These are phyloP conservation scores for Pneumocystis wakefieldiae DNA, from an alignment of 1,139 yeast species.

Conservation along the genomic window DNA sequence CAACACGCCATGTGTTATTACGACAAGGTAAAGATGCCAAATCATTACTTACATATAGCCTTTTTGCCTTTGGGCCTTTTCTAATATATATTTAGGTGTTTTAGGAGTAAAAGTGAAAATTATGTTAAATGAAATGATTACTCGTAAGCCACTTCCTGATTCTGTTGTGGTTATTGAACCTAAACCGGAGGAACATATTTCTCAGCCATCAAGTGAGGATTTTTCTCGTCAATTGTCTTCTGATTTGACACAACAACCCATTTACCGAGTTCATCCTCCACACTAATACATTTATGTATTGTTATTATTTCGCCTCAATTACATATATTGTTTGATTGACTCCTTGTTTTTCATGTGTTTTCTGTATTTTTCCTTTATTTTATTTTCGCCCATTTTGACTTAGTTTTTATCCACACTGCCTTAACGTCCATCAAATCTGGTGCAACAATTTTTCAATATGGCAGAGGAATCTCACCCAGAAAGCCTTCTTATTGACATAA, in stretches of 20 bases:
- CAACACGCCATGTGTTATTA: conserved; percentile 98
- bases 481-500: not conserved
- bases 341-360: not conserved
- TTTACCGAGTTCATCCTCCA: not conserved
- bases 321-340: not conserved
- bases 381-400: too few relatives aligned
- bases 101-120: conserved; percentile 98
- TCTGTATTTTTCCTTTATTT: not conserved
- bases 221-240: conserved; percentile 39
- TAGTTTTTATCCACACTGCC: too few relatives aligned
- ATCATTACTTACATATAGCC: too few relatives aligned
- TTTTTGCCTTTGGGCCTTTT: too few relatives aligned
- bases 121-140: conserved; percentile 70
- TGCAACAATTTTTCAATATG: not conserved
- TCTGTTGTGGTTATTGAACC: conserved; percentile 90
- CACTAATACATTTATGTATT: not conserved
- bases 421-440: not conserved
- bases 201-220: conserved; percentile 40
- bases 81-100: conserved; percentile 38
- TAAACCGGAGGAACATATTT: conserved; percentile 84
- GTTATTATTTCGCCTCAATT: not conserved
- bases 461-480: not conserved
- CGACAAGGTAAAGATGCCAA: conserved; percentile 49
- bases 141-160: conserved; percentile 82
- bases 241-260: not conserved